Evolutionary conservation across 2,329 filamentous ascomycete species (phyloP), one percentile per base, ranked within the genome.

Genomic region (Kalaharituber pfeilii): DNA sequence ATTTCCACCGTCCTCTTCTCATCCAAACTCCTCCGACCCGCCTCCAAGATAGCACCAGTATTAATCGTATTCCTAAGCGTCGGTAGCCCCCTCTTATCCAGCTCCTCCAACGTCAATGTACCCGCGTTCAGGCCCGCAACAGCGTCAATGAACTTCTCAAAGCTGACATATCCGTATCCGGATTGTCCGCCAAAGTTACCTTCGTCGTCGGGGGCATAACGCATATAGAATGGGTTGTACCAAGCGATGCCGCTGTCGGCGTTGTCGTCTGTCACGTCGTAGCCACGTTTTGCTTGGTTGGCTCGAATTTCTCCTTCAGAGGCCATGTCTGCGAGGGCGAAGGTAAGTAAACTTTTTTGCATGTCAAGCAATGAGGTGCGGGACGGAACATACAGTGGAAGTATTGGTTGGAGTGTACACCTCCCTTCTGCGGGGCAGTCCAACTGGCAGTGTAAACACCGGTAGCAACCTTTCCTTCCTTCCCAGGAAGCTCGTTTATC

Each of bases 221-320:
- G 82, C 86, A 93, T 94, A 71, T 93, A 93, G 70, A 93, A 93
- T 67, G 88, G 88, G 69, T 95, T 95, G 68, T 85, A 83, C 86
- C 87, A 94, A 66, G 82, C 76, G 58, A 94, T 69, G 66, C 80
- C 76, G 39, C 77, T 78, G 1, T 72, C 71, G 20, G 59, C 59
- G 20, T 70, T 75, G 67, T 95, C 88, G 60, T 87, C 84, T n/a
- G 88, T 86, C 9, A 95, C 83, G 65, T 95, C 87, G 70, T 95
- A 95, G 49, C 88, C 88, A 53, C 88, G 79, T 75, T 94, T 93
- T 45, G 87, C 88, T 71, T 95, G 89, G 72, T 95, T 86, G 64
- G 94, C 78, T 57, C 85, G 79, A 63, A 95, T 80, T 71, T 95
- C 88, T 60, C 88, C 88, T 54, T 81, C 78, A 57, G 78, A 77